phyloP scores from a whole-genome alignment of 2,329 filamentous ascomycete genomes.

The Lachnellula occidentalis region DNA sequence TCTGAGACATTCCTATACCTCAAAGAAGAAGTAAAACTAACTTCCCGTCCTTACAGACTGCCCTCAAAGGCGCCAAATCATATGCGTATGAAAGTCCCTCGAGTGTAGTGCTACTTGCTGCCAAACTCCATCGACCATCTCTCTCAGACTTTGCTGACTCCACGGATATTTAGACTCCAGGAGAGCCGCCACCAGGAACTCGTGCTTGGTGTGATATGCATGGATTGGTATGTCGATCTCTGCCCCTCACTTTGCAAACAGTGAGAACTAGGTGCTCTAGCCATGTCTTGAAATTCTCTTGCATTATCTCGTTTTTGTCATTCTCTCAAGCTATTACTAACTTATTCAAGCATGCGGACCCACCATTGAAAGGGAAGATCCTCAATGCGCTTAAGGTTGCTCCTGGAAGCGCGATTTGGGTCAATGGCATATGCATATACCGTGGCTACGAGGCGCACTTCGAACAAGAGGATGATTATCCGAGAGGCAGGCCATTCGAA shows the following conservation, averaged over 20 bases:
- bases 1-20: no score
- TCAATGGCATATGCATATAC: constrained; percentile 21
- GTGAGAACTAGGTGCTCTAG: no score
- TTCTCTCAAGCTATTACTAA: no score
- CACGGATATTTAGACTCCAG: background rate
- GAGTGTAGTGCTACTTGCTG: no score
- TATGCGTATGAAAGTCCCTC: background rate
- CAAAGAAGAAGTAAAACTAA: no score
- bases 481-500: constrained; percentile 9
- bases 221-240: constrained; percentile 1
- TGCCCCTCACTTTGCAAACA: no score
- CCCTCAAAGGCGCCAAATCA: constrained; percentile 8
- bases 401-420: constrained; percentile 19
- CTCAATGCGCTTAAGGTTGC: constrained; percentile 19
- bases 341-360: constrained; percentile 7
- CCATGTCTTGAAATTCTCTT: no score
- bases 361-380: constrained; percentile 11
- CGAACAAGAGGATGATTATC: background rate
- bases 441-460: constrained; percentile 17
- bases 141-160: no score
- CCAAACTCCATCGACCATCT: no score
- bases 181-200: constrained; percentile 18
- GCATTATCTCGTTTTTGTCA: no score
- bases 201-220: constrained; percentile 18
- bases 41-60: constrained; percentile 5